Conservation (phyloP, 2,329 filamentous ascomycete species). For the Dichotomopilus funicola region DNA sequence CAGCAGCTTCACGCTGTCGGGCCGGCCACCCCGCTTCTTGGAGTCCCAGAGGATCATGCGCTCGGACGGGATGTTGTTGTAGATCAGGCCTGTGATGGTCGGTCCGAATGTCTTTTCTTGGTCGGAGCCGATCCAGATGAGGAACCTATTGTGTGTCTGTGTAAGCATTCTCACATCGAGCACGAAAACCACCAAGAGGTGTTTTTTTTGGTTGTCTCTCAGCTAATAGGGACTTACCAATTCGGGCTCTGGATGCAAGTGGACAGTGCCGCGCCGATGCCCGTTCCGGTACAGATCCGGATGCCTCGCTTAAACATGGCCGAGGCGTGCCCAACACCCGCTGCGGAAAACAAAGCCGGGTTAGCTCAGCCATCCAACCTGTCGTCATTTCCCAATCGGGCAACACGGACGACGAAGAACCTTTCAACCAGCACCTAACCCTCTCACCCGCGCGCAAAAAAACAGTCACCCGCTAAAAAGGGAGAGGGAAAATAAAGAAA, state of each 20-base stretch:
- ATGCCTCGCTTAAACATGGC: slow-evolving; percentile 39
- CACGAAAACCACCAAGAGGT: background rate
- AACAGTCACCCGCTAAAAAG: too few species aligned
- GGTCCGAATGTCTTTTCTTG: slow-evolving; percentile 37
- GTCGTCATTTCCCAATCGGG: background rate
- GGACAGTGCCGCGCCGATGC: slow-evolving; percentile 36
- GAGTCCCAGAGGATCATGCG: slow-evolving; percentile 38
- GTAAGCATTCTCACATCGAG: background rate
- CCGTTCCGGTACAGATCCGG: slow-evolving; percentile 36
- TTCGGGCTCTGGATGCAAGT: slow-evolving; percentile 36
- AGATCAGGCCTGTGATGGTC: slow-evolving; percentile 33
- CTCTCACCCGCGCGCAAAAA: too few species aligned
- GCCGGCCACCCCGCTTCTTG: slow-evolving; percentile 35
- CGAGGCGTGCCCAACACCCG: slow-evolving; percentile 37
- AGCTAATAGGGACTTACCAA: slow-evolving; percentile 24
- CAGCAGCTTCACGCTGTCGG: slow-evolving; percentile 33
- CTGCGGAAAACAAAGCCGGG: slow-evolving; percentile 21
- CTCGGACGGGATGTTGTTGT: slow-evolving; percentile 35
- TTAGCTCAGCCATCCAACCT: background rate
- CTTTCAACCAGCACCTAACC: too few species aligned
- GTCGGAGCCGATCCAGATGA: slow-evolving; percentile 38
- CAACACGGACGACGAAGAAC: background rate
- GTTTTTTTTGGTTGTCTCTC: background rate
- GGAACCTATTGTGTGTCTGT: slow-evolving; percentile 26
- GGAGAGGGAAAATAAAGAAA: background rate